phyloP scores from a whole-genome alignment of 768 basidiomycete genomes.

The Suillus decipiens region DNA sequence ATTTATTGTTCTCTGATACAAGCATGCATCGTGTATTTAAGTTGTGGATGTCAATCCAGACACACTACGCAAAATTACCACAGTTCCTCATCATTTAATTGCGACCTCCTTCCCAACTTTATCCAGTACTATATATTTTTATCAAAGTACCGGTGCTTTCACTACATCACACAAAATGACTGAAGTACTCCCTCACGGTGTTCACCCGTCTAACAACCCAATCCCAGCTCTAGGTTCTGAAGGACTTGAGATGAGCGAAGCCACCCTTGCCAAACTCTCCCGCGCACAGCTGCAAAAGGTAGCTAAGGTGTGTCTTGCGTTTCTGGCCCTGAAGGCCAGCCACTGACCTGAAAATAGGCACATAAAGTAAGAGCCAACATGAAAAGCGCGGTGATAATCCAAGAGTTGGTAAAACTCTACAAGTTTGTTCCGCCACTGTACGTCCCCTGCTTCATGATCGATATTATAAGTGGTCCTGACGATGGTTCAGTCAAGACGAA shows the following conservation, averaged over 20 bases:
- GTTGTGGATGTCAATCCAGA: background rate
- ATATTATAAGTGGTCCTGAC: slow-evolving; percentile 12
- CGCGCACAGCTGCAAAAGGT: slow-evolving; percentile 18
- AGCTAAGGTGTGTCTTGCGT: background rate
- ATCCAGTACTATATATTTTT: background rate
- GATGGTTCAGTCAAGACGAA: slow-evolving; percentile 20
- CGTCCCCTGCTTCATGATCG: slow-evolving; percentile 7
- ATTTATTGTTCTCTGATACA: slow-evolving; percentile 10
- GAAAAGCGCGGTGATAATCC: slow-evolving; percentile 22
- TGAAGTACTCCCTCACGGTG: too few species aligned
- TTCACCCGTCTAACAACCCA: background rate
- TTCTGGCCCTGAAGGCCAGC: background rate
- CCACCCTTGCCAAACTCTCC: slow-evolving; percentile 24
- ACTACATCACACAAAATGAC: background rate
- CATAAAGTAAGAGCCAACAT: slow-evolving; percentile 24
- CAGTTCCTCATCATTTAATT: background rate
- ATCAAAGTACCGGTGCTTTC: background rate
- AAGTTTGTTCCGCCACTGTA: background rate
- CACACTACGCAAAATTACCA: background rate
- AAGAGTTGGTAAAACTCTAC: slow-evolving; percentile 16
- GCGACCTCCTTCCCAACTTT: background rate
- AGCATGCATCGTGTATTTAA: background rate
- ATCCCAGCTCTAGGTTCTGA: background rate
- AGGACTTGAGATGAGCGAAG: slow-evolving; percentile 14
- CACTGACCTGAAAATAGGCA: slow-evolving; percentile 14